Percentiles rank a stretch among this genome's conserved stretches.
phyloP scores from a whole-genome alignment of 345 rosid genomes.

The Isatis tinctoria region DNA sequence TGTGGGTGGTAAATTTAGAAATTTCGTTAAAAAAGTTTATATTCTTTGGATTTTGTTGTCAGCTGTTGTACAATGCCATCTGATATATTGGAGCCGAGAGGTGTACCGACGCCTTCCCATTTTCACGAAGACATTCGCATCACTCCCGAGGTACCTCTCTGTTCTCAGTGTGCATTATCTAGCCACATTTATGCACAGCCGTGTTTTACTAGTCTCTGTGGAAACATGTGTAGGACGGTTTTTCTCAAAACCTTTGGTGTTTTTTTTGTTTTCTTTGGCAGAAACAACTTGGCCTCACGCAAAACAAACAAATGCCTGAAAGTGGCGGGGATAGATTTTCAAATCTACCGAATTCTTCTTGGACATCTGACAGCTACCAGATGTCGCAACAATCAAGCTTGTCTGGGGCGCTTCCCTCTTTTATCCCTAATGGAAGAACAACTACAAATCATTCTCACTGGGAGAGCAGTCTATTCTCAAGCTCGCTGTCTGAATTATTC shows the following conservation, averaged over 20 bases:
- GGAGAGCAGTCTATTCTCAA: conserved; percentile 88
- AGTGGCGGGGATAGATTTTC: conserved; percentile 41
- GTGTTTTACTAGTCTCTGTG: too few relatives aligned
- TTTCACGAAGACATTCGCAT: conserved; percentile 41
- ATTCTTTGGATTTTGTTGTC: conserved; percentile 24
- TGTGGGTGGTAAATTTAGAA: conserved; percentile 14
- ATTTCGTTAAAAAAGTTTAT: not conserved
- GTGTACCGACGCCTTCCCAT: conserved; percentile 20
- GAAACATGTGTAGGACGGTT: too few relatives aligned
- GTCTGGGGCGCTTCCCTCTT: conserved; percentile 31
- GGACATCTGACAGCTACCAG: conserved; percentile 39
- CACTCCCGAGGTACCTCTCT: conserved; percentile 49
- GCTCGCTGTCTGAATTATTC: conserved; percentile 74
- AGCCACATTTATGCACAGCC: too few relatives aligned
- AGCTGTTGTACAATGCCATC: conserved; percentile 49
- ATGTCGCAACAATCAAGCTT: conserved; percentile 42
- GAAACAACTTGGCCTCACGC: conserved; percentile 67
- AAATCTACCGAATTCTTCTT: conserved; percentile 33
- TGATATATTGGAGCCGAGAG: conserved; percentile 55
- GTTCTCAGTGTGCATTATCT: too few relatives aligned
- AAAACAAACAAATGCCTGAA: conserved; percentile 44
- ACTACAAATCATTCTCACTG: conserved; percentile 41
- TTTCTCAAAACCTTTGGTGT: not conserved
- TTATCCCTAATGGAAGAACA: conserved; percentile 36
- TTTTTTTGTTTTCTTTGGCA: conserved; percentile 15